Conservation (phyloP, 768 basidiomycete genomes). For the Boletus bicolor region DNA sequence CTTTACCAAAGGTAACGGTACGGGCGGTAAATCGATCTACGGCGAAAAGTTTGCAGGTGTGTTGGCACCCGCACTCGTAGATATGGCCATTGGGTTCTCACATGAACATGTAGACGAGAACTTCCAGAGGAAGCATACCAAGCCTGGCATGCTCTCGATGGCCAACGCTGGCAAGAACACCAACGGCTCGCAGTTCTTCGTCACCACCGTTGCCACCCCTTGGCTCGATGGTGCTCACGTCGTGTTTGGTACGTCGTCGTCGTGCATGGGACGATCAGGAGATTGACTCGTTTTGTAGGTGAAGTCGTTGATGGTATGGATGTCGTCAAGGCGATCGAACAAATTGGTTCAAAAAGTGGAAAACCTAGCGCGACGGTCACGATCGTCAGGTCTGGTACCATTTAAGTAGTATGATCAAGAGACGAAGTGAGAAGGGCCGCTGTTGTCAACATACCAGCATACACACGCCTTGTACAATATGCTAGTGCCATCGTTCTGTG, state of each 20-base stretch:
- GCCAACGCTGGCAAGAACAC: slow-evolving; percentile 81
- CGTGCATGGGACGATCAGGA: neutral
- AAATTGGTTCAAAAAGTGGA: neutral
- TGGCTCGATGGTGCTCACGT: slow-evolving; percentile 17
- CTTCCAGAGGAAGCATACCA: slow-evolving; percentile 71
- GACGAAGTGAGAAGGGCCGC: neutral
- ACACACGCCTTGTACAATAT: neutral
- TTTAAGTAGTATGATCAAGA: neutral
- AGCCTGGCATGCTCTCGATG: slow-evolving; percentile 68
- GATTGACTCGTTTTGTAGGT: neutral
- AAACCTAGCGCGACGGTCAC: neutral
- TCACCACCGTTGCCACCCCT: slow-evolving; percentile 70
- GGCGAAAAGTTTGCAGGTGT: slow-evolving; percentile 63
- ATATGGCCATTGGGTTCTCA: slow-evolving; percentile 6
- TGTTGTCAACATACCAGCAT: neutral
- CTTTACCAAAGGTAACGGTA: slow-evolving; percentile 67
- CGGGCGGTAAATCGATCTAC: slow-evolving; percentile 80
- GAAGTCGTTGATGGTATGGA: slow-evolving; percentile 1
- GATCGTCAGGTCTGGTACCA: neutral
- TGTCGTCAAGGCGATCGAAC: neutral
- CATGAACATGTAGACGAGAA: slow-evolving; percentile 68
- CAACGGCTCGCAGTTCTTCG: slow-evolving; percentile 90
- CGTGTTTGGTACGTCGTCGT: slow-evolving; percentile 12
- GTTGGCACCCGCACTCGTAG: neutral
- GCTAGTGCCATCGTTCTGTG: neutral